These are phyloP conservation scores for Ceratocystis alfenasii DNA, from an alignment of 2,329 filamentous ascomycete species.

Conservation along the genomic window DNA sequence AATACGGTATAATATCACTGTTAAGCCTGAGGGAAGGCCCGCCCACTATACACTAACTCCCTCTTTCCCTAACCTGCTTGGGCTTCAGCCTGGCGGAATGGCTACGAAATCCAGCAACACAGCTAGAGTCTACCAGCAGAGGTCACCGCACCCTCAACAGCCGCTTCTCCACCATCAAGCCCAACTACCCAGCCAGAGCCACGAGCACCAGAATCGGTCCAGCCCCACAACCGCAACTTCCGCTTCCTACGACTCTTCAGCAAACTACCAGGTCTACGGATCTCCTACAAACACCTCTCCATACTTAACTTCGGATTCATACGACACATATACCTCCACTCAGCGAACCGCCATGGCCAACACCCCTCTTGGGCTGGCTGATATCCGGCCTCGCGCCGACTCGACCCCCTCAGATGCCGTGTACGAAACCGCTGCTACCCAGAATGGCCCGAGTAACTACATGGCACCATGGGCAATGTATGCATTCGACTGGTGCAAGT, in stretches of 20 bases:
- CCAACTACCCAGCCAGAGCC: neutral
- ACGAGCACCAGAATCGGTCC: constrained; percentile 39
- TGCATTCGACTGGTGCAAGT: constrained; percentile 98
- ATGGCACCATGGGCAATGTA: constrained; percentile 91
- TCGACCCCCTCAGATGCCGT: constrained; percentile 64
- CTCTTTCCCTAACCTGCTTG: constrained; percentile 41
- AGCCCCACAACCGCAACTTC: constrained; percentile 43
- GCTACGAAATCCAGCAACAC: constrained; percentile 25
- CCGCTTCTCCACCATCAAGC: neutral
- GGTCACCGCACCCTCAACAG: neutral
- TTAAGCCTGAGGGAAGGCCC: constrained; percentile 7
- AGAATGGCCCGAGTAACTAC: constrained; percentile 76
- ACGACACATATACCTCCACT: constrained; percentile 6
- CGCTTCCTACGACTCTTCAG: constrained; percentile 46
- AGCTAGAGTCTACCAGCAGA: constrained; percentile 15
- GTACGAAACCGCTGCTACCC: constrained; percentile 54
- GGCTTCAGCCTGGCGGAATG: constrained; percentile 47
- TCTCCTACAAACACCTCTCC: constrained; percentile 39
- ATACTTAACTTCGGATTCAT: constrained; percentile 43
- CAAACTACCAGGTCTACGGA: constrained; percentile 41
- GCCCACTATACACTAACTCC: constrained; percentile 10
- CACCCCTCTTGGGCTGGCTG: constrained; percentile 79
- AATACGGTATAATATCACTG: constrained; percentile 9
- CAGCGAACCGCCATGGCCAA: constrained; percentile 39
- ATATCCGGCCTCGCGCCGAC: constrained; percentile 79